Evolutionary conservation across 176 grass and related monocot species (phyloP), one percentile per base, ranked within the genome.

Genomic region (Calamus simplicifolius): DNA sequence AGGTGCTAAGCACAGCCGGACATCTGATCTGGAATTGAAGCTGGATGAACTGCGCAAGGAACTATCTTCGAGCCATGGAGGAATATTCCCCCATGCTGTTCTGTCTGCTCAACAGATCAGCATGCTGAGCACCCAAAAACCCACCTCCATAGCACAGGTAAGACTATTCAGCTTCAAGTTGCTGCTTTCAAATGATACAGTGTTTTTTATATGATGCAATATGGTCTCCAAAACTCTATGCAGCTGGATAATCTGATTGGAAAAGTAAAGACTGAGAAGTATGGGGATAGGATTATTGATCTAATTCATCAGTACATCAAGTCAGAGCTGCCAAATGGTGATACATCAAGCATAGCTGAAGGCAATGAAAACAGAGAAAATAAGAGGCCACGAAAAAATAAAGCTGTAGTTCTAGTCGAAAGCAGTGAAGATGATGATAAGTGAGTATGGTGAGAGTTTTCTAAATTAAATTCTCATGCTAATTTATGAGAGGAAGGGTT

Each of bases 201-300:
- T 5, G 25, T 27, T 16, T 29, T 70, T 17, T 29, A 13, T 27
- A 50, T 49, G 50, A 2, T 58, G 19, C 29, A 7, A 29, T 50
- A 55, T 79, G 35, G 35, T 12, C 13, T 67, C 50, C 1, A 64
- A 27, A 30, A 27, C 5, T n/a, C 50, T 23, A 49, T 72, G 51
- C 80, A 96, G 91, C 57, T 90, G 18, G 86, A 90, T 73, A 85
- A 81, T 69, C 57, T 87, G 51, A 90, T 95, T 29, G 86, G 91
- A 18, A 96, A 96, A 85, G 67, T 90, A 16, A 96, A 96, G 77
- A 67, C 74, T 0, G 54, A 62, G 15, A 90, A 96, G 80, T 96
- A 96, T 1, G 86, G 91, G 38, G 12, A 13, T 25, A 61, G 61
- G 28, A 90, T 95, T 38, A 62, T 95, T 58, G 69, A 90, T 58